These are phyloP conservation scores for Aspergillus sp. DNA, from an alignment of 2,329 filamentous ascomycete species.

Conservation along the genomic window DNA sequence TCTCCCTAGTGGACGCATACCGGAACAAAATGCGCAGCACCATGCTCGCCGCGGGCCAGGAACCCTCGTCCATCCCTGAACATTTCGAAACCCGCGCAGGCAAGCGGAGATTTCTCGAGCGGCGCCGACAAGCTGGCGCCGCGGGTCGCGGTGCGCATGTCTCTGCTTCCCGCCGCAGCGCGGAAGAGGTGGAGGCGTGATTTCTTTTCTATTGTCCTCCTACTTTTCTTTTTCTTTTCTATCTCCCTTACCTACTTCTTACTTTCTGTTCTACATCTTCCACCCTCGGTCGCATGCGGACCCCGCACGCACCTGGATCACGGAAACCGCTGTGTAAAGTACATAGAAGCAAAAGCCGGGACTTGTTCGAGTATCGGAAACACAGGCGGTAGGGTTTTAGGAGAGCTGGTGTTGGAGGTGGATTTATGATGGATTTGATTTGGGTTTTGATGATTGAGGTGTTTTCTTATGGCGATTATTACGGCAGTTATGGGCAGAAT, in stretches of 20 bases:
- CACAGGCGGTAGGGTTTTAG: slow-evolving; percentile 1
- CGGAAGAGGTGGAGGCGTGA: slow-evolving; percentile 37
- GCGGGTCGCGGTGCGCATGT: slow-evolving; percentile 17
- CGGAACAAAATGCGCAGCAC: slow-evolving; percentile 84
- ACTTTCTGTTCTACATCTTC: not conserved
- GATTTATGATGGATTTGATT: slow-evolving; percentile 1
- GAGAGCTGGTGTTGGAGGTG: slow-evolving; percentile 8
- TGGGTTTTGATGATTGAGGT: slow-evolving; percentile 2
- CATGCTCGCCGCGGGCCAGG: slow-evolving; percentile 75
- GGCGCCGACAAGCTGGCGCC: slow-evolving; percentile 17
- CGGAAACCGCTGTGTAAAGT: slow-evolving; percentile 15
- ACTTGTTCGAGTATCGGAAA: not conserved
- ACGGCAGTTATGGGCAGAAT: slow-evolving; percentile 1
- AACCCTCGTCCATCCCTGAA: slow-evolving; percentile 68
- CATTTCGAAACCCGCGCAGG: slow-evolving; percentile 88
- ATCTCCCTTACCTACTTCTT: not conserved
- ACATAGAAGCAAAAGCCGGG: slow-evolving; percentile 10
- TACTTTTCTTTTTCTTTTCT: not conserved
- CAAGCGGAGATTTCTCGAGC: slow-evolving; percentile 71
- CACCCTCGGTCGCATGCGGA: not conserved
- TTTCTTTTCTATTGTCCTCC: not conserved
- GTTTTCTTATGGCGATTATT: slow-evolving; percentile 4
- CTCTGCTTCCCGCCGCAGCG: slow-evolving; percentile 31
- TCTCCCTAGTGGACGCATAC: slow-evolving; percentile 78
- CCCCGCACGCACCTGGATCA: not conserved